phyloP scores from a whole-genome alignment of 2,329 filamentous ascomycete species.

The Ophiosphaerella herpotricha region DNA sequence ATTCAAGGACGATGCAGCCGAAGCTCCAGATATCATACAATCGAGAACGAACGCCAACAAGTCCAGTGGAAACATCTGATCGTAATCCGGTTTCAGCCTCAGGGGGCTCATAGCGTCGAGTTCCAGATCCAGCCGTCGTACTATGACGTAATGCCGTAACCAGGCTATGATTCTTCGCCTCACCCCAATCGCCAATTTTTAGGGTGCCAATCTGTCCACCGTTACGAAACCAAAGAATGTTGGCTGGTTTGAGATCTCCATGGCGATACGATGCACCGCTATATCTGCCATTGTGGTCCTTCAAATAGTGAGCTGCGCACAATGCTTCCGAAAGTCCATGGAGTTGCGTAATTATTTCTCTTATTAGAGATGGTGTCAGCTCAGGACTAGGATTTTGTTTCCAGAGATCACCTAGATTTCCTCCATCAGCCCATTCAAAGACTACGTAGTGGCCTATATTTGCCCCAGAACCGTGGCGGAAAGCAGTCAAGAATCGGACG shows the following conservation, averaged over 20 bases:
- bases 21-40: conserved; percentile 31
- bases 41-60: conserved; percentile 12
- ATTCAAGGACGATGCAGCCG: conserved; percentile 29
- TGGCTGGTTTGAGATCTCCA: conserved; percentile 46
- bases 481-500: conserved; percentile 20
- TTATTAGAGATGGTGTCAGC: conserved; percentile 4
- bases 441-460: conserved; percentile 16
- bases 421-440: conserved; percentile 28
- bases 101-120: conserved; percentile 19
- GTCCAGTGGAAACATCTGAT: not conserved
- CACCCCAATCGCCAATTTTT: conserved; percentile 23
- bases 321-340: conserved; percentile 26
- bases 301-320: conserved; percentile 9
- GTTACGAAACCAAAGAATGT: conserved; percentile 39
- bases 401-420: conserved; percentile 24
- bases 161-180: conserved; percentile 10
- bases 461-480: conserved; percentile 5
- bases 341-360: conserved; percentile 10
- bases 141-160: conserved; percentile 5
- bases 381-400: conserved; percentile 4
- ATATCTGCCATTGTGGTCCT: not conserved
- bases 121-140: conserved; percentile 15
- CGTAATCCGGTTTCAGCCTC: conserved; percentile 10
- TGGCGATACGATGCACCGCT: conserved; percentile 23
- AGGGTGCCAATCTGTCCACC: conserved; percentile 7